A percentile compares a stretch with the other conserved stretches of the same genome.
These are phyloP conservation scores for Hypoxylon sp. DNA, from an alignment of 2,329 filamentous ascomycete genomes.

Conservation along the genomic window DNA sequence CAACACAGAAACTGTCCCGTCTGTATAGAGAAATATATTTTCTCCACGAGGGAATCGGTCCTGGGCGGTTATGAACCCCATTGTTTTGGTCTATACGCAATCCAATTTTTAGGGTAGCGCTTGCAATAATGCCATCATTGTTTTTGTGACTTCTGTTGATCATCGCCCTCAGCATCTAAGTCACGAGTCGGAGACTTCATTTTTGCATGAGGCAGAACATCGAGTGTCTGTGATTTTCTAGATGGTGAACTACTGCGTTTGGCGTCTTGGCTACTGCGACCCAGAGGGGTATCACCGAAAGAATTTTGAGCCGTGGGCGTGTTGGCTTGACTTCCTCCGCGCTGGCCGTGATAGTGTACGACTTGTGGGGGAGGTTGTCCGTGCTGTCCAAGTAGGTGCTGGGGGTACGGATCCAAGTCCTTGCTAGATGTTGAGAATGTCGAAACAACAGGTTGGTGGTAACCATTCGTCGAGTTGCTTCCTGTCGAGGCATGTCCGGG, in stretches of 20 bases:
- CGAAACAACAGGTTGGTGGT: conserved; percentile 76
- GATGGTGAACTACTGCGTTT: conserved; percentile 58
- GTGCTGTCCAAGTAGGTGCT: conserved; percentile 73
- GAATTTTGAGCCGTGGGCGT: conserved; percentile 71
- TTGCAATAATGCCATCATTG: conserved; percentile 13
- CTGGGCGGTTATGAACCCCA: not conserved
- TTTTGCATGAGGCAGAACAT: conserved; percentile 59
- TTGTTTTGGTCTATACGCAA: conserved; percentile 6
- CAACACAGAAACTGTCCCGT: not conserved
- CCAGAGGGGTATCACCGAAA: conserved; percentile 61
- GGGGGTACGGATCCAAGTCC: conserved; percentile 77
- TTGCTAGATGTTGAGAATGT: conserved; percentile 80
- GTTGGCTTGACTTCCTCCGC: conserved; percentile 76
- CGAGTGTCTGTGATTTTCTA: conserved; percentile 56
- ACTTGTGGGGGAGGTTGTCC: conserved; percentile 76
- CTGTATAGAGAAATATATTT: conserved; percentile 15
- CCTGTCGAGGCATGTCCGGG: conserved; percentile 62
- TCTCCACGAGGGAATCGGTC: conserved; percentile 9
- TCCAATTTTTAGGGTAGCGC: not conserved
- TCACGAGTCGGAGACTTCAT: conserved; percentile 51
- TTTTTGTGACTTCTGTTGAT: conserved; percentile 35
- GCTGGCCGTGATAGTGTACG: conserved; percentile 76
- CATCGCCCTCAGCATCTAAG: conserved; percentile 39
- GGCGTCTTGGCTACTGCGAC: conserved; percentile 65
- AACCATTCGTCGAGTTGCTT: conserved; percentile 69